Conservation (phyloP, 2,329 filamentous ascomycete species). For the Fusarium verrucosum region DNA sequence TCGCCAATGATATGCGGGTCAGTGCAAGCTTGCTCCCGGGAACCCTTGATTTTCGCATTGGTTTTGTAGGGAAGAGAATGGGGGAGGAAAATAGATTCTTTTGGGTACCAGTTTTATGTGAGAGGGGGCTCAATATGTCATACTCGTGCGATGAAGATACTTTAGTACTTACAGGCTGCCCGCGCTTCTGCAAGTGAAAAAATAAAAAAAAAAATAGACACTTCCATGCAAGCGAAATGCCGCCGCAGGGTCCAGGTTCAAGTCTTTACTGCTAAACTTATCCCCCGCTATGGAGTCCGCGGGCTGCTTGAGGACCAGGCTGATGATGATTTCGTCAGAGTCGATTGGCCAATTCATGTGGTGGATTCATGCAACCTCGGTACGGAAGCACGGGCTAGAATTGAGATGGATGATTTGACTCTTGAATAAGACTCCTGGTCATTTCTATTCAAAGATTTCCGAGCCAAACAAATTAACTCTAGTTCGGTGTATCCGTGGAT, state of each 20-base stretch:
- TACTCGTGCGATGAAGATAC: constrained; percentile 10
- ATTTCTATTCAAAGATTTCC: constrained; percentile 4
- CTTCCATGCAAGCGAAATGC: constrained; percentile 16
- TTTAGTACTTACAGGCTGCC: not conserved
- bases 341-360: constrained; percentile 35
- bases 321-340: constrained; percentile 28
- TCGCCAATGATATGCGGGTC: constrained; percentile 14
- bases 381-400: constrained; percentile 13
- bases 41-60: constrained; percentile 28
- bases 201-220: no score
- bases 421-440: constrained; percentile 19
- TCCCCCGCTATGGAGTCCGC: constrained; percentile 14
- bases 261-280: constrained; percentile 4
- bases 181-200: not conserved
- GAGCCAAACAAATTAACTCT: not conserved
- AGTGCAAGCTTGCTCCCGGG: constrained; percentile 34
- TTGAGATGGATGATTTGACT: constrained; percentile 18
- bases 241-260: constrained; percentile 13
- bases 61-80: not conserved
- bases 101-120: not conserved
- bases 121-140: constrained; percentile 2
- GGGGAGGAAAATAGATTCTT: not conserved
- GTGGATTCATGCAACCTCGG: constrained; percentile 31
- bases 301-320: constrained; percentile 11
- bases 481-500: not conserved